These are phyloP conservation scores for Tetracladium maxilliforme DNA, from an alignment of 2,329 filamentous ascomycete species.

Conservation along the genomic window DNA sequence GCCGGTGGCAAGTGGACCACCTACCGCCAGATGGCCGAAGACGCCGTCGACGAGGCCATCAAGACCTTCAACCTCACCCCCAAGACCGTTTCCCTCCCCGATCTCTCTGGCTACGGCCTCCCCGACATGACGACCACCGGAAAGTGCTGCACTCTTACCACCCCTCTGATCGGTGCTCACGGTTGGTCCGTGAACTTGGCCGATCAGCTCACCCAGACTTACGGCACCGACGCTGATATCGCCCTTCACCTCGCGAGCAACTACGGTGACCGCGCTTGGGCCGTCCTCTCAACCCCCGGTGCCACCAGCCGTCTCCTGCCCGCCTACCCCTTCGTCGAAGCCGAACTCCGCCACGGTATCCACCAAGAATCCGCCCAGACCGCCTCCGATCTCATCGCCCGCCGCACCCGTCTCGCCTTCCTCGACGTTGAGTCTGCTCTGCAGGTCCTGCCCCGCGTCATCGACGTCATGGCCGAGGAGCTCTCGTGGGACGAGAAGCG, in stretches of 20 bases:
- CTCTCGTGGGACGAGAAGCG: conserved; percentile 46
- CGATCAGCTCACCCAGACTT: conserved; percentile 56
- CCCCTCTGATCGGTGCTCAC: conserved; percentile 63
- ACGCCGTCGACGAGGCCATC: conserved; percentile 69
- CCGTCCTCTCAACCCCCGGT: conserved; percentile 43
- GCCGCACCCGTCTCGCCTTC: conserved; percentile 60
- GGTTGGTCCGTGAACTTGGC: conserved; percentile 59
- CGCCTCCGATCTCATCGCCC: conserved; percentile 55
- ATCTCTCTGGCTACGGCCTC: conserved; percentile 50
- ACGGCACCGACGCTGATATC: conserved; percentile 50
- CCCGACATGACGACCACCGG: conserved; percentile 57
- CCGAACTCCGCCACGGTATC: conserved; percentile 58
- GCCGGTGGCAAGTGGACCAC: conserved; percentile 82
- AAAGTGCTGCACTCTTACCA: conserved; percentile 57
- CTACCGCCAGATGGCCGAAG: conserved; percentile 79
- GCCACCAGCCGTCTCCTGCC: conserved; percentile 47
- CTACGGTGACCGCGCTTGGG: conserved; percentile 61
- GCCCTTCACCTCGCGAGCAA: conserved; percentile 46
- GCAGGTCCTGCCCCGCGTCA: conserved; percentile 51
- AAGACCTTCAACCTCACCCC: conserved; percentile 46
- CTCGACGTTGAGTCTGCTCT: conserved; percentile 59
- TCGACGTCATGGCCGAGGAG: conserved; percentile 60
- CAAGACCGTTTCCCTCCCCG: conserved; percentile 33
- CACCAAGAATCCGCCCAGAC: conserved; percentile 61
- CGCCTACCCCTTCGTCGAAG: conserved; percentile 59